phyloP scores from a whole-genome alignment of 345 rosid species.

The Rubroshorea leprosula region DNA sequence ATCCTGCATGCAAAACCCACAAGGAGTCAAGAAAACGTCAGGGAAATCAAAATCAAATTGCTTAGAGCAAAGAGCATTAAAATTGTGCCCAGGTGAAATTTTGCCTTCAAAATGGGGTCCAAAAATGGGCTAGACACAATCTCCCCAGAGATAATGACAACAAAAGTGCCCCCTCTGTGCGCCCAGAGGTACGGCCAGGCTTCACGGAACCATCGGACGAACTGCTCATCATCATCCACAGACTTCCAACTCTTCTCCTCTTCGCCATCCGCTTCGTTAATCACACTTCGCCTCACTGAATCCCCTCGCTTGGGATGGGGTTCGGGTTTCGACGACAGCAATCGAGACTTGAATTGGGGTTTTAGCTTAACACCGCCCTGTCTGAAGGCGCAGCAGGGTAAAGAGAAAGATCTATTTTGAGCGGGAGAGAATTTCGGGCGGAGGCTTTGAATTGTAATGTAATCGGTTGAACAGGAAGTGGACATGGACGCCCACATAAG shows the following conservation, averaged over 20 bases:
- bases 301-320: conserved; percentile 2
- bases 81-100: neutral
- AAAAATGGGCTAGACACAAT: conserved; percentile 50
- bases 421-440: neutral
- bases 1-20: conserved; percentile 47
- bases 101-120: conserved; percentile 73
- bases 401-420: neutral
- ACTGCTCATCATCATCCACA: conserved; percentile 56
- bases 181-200: conserved; percentile 98
- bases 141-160: conserved; percentile 67
- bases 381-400: neutral
- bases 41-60: conserved; percentile 1
- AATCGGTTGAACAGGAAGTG: conserved; percentile 14
- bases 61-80: neutral
- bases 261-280: conserved; percentile 30
- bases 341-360: neutral
- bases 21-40: neutral
- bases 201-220: conserved; percentile 92
- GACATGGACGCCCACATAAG: conserved; percentile 5
- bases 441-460: too few species aligned
- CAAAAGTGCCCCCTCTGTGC: conserved; percentile 70
- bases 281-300: conserved; percentile 26
- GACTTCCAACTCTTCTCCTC: conserved; percentile 31
- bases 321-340: conserved; percentile 5
- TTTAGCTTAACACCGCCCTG: neutral